Percentiles rank a stretch among this genome's conserved stretches.
These are phyloP conservation scores for Smallanthus sonchifolius DNA, from an alignment of 129 eudicot species.

Conservation along the genomic window DNA sequence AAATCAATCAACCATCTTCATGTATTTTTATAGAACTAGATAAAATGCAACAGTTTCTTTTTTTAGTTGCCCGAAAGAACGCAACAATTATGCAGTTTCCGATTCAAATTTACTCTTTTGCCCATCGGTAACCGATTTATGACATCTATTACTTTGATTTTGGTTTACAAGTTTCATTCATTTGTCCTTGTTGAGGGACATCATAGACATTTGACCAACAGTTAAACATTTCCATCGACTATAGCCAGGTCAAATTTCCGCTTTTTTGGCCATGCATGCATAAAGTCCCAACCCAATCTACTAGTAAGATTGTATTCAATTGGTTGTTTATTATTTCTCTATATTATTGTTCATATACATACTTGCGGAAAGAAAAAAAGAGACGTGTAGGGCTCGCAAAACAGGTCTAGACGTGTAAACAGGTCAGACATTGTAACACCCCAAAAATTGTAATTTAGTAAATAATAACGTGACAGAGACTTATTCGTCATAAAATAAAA, in stretches of 20 bases:
- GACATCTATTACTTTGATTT: not conserved
- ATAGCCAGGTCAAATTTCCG: not conserved
- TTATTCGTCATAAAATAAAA: too few species aligned
- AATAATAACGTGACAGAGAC: too few species aligned
- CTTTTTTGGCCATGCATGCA: not conserved
- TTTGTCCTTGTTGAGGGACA: slow-evolving; percentile 1
- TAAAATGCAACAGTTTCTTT: not conserved
- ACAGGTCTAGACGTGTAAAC: too few species aligned
- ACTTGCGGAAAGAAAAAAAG: not conserved
- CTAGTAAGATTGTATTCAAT: not conserved
- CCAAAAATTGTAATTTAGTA: too few species aligned
- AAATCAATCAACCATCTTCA: not conserved
- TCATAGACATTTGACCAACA: not conserved
- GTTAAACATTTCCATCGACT: not conserved
- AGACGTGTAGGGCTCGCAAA: not conserved
- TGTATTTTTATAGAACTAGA: not conserved
- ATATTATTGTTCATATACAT: not conserved
- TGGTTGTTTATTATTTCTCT: not conserved
- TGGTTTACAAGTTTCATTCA: not conserved
- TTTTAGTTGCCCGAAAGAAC: not conserved
- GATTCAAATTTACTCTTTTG: not conserved
- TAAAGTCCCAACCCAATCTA: not conserved
- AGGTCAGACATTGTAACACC: too few species aligned
- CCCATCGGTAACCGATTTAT: not conserved
- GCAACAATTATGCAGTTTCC: not conserved